Evolutionary conservation across 371 early-diverging fungal species (phyloP), one percentile per base, ranked within the genome.

Genomic region (Apophysomyces elegans): DNA sequence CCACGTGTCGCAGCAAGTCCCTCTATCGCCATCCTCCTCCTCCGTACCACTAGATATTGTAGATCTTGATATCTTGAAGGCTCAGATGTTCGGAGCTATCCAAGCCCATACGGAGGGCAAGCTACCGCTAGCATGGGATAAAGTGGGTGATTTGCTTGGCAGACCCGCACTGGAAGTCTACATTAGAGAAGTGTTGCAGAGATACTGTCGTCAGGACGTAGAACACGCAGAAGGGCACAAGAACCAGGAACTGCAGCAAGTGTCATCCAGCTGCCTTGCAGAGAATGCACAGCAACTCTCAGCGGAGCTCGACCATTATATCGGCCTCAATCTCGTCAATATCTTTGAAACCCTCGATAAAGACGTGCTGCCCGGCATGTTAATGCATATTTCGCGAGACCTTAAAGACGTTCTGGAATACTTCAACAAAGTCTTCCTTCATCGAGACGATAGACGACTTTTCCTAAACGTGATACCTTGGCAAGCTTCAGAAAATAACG

Each of bases 31-130:
- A 26, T 26, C 32, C 32, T 26, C 26, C 18, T 18, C 54, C n/a
- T 50, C 54, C 5, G 21, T 16, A 1, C 21, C 54, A 11, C 18
- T 50, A 21, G 54, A 50, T 11, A 11, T 50, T 5, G 74, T 80
- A 76, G 80, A 80, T 41, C 44, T 77, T 37, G 77, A 77, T 37
- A 70, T 80, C 9, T 56, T 80, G 44, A 75, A 75, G 56, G 77
- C 80, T 0, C 80, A 80, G 58, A 77, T 80, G 36, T 75, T 72
- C 63, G 77, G 76, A 5, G 80, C 80, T 11, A 68, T 80, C 46
- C 80, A 80, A 38, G 73, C 80, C 46, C 77, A 77, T 46, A 80
- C 77, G 5, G 74, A 75, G 57, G 76, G 80, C 6, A 69, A 70
- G 46, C 66, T 80, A 18, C 80, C 77, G 14, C 37, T 72, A 7